Evolutionary conservation across 2,329 filamentous ascomycete species (phyloP), one percentile per base, ranked within the genome.

Genomic region (Penicillium occitanis): DNA sequence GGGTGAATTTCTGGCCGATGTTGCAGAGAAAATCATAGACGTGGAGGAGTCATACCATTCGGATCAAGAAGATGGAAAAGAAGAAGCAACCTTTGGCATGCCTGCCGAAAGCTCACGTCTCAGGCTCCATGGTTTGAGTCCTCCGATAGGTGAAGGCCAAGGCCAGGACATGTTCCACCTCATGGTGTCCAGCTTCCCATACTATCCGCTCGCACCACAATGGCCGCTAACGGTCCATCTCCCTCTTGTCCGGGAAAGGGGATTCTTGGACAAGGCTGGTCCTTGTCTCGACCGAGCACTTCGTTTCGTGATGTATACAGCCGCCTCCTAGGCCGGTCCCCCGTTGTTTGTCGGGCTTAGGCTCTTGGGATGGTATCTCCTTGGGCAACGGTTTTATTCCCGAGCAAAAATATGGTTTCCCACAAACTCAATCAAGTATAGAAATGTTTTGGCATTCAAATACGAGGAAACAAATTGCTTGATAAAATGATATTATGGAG

Each of bases 141-240:
- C 35, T 22, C 5, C n/a, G 10, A 46, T 19, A 22, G 10, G 19
- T 19, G 19, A 19, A 19, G 19, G 53, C 19, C 35, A 46, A 14
- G 42, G 44, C 14, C 57, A 33, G n/a, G 40, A 58, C 2, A 19
- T 59, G 22, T 33, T 44, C 42, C 33, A 40, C 51, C 62, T 64
- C 14, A 64, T 59, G 51, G 62, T 59, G 14, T 64, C 62, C 19
- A 30, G 30, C 5, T 64, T 64, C 4, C 62, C 62, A 6, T 64
- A 64, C 33, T 46, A 59, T 48, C 62, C 62, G 1, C 51, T n/a
- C n/a, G 40, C 30, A 35, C 53, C 62, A n/a, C 40, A n/a, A n/a
- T 48, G 14, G 30, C 28, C 19, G 5, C 25, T 59, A 40, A 3
- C 25, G 4, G n/a, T 57, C 25, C 28, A 40, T 37, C 51, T 64